Conservation (phyloP, 192 early-diverging fungal species). For the Coemansia sp. region DNA sequence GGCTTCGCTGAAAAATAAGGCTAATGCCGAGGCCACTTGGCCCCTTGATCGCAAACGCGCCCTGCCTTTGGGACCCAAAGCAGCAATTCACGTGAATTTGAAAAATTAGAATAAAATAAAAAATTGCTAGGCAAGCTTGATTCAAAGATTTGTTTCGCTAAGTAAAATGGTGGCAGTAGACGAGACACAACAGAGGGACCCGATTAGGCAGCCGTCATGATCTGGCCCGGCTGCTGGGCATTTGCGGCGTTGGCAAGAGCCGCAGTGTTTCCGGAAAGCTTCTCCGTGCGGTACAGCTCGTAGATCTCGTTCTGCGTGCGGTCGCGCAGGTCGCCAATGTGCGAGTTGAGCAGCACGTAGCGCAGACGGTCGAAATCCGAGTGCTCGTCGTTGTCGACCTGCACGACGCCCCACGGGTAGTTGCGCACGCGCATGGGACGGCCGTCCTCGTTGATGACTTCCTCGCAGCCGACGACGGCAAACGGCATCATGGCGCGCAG, state of each 20-base stretch:
- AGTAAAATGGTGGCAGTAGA: not conserved
- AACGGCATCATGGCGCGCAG: constrained; percentile 90
- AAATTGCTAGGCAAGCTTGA: not conserved
- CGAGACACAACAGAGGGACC: too few relatives aligned
- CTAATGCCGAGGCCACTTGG: not conserved
- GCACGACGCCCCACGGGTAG: constrained; percentile 96
- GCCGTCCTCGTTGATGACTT: constrained; percentile 77
- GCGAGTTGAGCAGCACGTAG: constrained; percentile 90
- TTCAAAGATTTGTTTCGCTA: not conserved
- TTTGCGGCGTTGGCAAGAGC: constrained; percentile 3
- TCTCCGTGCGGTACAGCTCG: constrained; percentile 91
- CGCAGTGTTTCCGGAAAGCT: constrained; percentile 58
- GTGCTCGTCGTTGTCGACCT: constrained; percentile 96
- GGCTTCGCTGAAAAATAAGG: not conserved
- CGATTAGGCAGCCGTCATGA: not conserved
- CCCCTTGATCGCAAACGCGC: not conserved
- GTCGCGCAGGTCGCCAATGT: constrained; percentile 96
- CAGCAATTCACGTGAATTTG: not conserved
- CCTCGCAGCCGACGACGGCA: constrained; percentile 93
- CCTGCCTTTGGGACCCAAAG: not conserved
- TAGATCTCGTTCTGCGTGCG: constrained; percentile 95
- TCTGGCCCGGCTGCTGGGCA: not conserved
- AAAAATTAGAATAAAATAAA: not conserved
- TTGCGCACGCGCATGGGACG: constrained; percentile 85
- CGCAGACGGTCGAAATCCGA: constrained; percentile 95